Percentiles rank a stretch among this genome's conserved stretches.
phyloP scores from a whole-genome alignment of 2,329 filamentous ascomycete genomes.

The Alternaria metachromatica region DNA sequence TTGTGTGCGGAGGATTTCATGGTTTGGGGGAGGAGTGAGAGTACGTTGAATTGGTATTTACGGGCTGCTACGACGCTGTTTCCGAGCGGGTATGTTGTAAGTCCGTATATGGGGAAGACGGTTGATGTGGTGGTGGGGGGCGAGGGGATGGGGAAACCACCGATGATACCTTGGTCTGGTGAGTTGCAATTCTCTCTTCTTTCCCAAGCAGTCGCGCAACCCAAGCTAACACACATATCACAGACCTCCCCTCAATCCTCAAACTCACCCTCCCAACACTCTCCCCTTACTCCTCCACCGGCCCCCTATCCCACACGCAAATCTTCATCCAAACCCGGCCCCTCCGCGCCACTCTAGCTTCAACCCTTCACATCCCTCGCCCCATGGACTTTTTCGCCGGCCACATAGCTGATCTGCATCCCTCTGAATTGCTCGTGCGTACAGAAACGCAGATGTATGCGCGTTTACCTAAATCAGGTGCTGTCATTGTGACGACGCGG shows the following conservation, averaged over 20 bases:
- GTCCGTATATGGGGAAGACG: slow-evolving; percentile 57
- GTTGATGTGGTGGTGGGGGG: slow-evolving; percentile 55
- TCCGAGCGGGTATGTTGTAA: slow-evolving; percentile 60
- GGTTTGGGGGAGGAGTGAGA: slow-evolving; percentile 54
- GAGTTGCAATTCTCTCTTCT: slow-evolving; percentile 43
- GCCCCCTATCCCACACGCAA: slow-evolving; percentile 46
- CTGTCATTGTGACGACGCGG: slow-evolving; percentile 59
- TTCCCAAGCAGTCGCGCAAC: too few relatives aligned
- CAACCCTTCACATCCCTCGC: slow-evolving; percentile 56
- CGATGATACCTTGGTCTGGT: slow-evolving; percentile 59
- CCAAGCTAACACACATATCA: not conserved
- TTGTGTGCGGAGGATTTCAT: slow-evolving; percentile 62
- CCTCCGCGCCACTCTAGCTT: slow-evolving; percentile 44
- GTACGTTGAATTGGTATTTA: slow-evolving; percentile 56
- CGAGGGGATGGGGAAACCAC: slow-evolving; percentile 46
- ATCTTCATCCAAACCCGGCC: slow-evolving; percentile 59
- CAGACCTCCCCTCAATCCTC: slow-evolving; percentile 27
- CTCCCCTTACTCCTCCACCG: slow-evolving; percentile 49
- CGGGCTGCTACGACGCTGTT: slow-evolving; percentile 61
- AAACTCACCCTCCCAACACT: not conserved
- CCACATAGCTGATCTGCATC: slow-evolving; percentile 32
- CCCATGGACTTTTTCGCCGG: slow-evolving; percentile 46
- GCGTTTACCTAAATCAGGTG: slow-evolving; percentile 51
- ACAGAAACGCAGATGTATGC: slow-evolving; percentile 60
- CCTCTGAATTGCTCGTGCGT: slow-evolving; percentile 54